phyloP scores from a whole-genome alignment of 1,139 yeast genomes.

The Debaryomyces robertsiae region DNA sequence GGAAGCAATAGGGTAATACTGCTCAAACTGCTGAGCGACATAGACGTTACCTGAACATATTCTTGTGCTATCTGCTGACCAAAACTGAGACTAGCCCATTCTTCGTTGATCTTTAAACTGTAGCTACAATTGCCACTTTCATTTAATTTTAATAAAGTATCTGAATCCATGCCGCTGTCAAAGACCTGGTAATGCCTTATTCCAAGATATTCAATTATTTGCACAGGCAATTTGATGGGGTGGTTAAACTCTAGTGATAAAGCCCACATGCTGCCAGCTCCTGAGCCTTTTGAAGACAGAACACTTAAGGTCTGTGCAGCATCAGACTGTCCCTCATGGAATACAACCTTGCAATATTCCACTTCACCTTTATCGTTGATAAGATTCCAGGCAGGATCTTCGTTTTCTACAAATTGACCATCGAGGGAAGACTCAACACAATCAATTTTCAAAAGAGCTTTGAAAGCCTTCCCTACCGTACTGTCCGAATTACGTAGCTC shows the following conservation, averaged over 20 bases:
- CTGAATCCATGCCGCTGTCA: slow-evolving; percentile 6
- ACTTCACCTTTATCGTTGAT: slow-evolving; percentile 1
- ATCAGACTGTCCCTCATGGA: neutral
- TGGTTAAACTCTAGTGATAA: slow-evolving; percentile 28
- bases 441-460: slow-evolving; percentile 17
- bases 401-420: slow-evolving; percentile 26
- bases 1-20: slow-evolving; percentile 32
- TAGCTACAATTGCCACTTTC: slow-evolving; percentile 21
- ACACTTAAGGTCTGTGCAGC: neutral
- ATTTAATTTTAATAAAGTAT: slow-evolving; percentile 23
- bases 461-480: slow-evolving; percentile 19
- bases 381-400: slow-evolving; percentile 24
- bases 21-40: slow-evolving; percentile 25
- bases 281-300: neutral
- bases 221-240: slow-evolving; percentile 30
- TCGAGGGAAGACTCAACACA: slow-evolving; percentile 12
- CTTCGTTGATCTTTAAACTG: slow-evolving; percentile 7
- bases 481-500: slow-evolving; percentile 7
- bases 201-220: slow-evolving; percentile 36
- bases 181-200: slow-evolving; percentile 17
- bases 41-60: slow-evolving; percentile 22
- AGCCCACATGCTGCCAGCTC: slow-evolving; percentile 17
- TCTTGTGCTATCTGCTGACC: slow-evolving; percentile 6
- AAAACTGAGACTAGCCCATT: slow-evolving; percentile 13
- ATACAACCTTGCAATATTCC: slow-evolving; percentile 6